Conservation (phyloP, 257 asterid species). For the Nicotiana paniculata region DNA sequence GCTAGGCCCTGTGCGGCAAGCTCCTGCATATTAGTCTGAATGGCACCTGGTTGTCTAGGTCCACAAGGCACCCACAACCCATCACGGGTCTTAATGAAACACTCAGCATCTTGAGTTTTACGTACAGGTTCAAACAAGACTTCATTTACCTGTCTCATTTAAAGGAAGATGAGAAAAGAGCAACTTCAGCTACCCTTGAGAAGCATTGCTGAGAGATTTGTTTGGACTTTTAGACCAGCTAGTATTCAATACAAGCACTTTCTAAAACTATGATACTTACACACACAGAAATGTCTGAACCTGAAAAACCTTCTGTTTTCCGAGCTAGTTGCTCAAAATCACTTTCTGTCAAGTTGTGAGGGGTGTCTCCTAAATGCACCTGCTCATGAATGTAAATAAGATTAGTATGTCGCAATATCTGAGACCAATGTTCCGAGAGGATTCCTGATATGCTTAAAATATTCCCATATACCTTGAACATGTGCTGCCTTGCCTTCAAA, state of each 20-base stretch:
- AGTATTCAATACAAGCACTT: not conserved
- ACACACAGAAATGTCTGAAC: constrained; percentile 73
- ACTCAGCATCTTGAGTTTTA: constrained; percentile 29
- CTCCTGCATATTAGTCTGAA: constrained; percentile 16
- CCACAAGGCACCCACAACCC: constrained; percentile 29
- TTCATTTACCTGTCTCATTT: constrained; percentile 20
- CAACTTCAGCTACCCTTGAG: not conserved
- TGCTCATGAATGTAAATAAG: constrained; percentile 15
- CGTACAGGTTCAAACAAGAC: constrained; percentile 31
- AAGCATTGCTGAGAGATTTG: not conserved
- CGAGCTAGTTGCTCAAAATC: constrained; percentile 62
- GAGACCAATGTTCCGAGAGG: not conserved
- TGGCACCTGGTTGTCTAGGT: constrained; percentile 18
- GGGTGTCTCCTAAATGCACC: constrained; percentile 86
- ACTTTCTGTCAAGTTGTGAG: constrained; percentile 59
- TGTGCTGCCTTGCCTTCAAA: constrained; percentile 27
- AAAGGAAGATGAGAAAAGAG: not conserved
- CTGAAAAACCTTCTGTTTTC: constrained; percentile 73
- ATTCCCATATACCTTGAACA: constrained; percentile 18
- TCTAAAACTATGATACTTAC: constrained; percentile 32
- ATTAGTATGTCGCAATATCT: not conserved
- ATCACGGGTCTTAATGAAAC: constrained; percentile 14
- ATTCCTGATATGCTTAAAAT: not conserved
- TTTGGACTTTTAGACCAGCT: not conserved
- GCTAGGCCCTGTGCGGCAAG: constrained; percentile 19